Evolutionary conservation across 139 green algal genomes (phyloP), one percentile per base, ranked within the genome.

Genomic region (Chlamydomonas eustigma): DNA sequence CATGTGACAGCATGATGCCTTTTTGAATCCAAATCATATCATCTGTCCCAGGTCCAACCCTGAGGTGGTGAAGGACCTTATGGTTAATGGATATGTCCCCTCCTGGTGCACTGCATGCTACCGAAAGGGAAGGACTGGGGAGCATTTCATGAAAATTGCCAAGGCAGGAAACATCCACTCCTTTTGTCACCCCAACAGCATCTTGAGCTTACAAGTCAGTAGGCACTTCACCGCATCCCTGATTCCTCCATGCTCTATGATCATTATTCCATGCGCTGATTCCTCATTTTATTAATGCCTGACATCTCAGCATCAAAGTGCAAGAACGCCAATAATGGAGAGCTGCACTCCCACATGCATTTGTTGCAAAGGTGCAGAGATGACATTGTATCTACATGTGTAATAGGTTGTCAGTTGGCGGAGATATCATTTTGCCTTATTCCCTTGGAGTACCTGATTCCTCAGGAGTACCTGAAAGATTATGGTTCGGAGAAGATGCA

Each of bases 71-170:
- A 72, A 83, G 58, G 83, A 91, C 37, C 83, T 92, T 2, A 89
- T 92, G 85, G 44, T 77, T 52, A 73, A 87, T 51, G 87, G 87
- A 68, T 92, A 92, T 75, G 87, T 92, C 52, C 88, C 88, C 32
- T 85, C 74, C 39, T 92, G 87, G 88, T 92, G 88, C 85, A 92
- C 88, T 4, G 88, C 88, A 25, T 92, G 88, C 87, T 92, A 92
- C 77, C 81, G 88, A 58, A 91, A 92, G 85, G 88, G 88, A 1
- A 79, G 85, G 75, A 91, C 88, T 3, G 88, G 88, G n/a, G 85
- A 92, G 79, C 77, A 85, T 36, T 92, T 92, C 71, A 92, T 92
- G 88, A 90, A 92, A 77, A 92, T 92, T 73, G 87, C 86, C 51
- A 92, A 91, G 81, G 69, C 69, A 3, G 85, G 88, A 39, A 86